A percentile compares a stretch with the other conserved stretches of the same genome.
These are phyloP conservation scores for Talaromyces sp. DNA, from an alignment of 2,329 filamentous ascomycete genomes.

Conservation along the genomic window DNA sequence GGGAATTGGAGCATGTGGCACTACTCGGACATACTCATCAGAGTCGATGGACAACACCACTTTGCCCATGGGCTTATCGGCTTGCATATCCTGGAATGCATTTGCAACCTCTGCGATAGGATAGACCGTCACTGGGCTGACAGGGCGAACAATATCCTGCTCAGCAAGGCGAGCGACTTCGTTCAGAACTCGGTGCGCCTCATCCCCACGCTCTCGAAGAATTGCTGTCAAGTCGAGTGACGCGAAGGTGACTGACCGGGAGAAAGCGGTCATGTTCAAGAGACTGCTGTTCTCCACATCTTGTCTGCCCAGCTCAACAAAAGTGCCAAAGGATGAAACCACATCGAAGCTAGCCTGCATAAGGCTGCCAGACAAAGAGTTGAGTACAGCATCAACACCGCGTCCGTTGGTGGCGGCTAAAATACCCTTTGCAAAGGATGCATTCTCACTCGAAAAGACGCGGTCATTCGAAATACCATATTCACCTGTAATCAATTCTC, in stretches of 20 bases:
- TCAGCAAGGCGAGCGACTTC: conserved; percentile 9
- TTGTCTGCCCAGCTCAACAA: conserved; percentile 13
- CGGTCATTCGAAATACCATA: neutral
- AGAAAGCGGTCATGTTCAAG: conserved; percentile 23
- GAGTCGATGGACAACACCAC: neutral
- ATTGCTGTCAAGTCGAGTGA: conserved; percentile 10
- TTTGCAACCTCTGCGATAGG: conserved; percentile 22
- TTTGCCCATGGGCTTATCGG: neutral
- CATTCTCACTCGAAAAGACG: conserved; percentile 1
- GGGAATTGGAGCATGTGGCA: conserved; percentile 28
- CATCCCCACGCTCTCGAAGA: neutral
- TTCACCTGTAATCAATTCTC: neutral
- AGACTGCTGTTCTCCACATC: conserved; percentile 10
- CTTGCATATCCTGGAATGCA: neutral
- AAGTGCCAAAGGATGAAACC: conserved; percentile 11
- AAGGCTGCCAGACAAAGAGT: neutral
- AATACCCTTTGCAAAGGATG: neutral
- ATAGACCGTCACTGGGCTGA: conserved; percentile 14
- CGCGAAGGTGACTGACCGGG: conserved; percentile 5
- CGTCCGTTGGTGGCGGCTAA: neutral
- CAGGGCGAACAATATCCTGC: conserved; percentile 29
- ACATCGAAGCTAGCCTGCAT: conserved; percentile 15
- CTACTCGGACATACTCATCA: neutral
- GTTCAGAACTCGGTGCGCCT: neutral
- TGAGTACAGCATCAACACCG: conserved; percentile 7